Evolutionary conservation across 495 filamentous ascomycete species (phyloP).

Genomic region (Hypoxylon cercidicola): DNA sequence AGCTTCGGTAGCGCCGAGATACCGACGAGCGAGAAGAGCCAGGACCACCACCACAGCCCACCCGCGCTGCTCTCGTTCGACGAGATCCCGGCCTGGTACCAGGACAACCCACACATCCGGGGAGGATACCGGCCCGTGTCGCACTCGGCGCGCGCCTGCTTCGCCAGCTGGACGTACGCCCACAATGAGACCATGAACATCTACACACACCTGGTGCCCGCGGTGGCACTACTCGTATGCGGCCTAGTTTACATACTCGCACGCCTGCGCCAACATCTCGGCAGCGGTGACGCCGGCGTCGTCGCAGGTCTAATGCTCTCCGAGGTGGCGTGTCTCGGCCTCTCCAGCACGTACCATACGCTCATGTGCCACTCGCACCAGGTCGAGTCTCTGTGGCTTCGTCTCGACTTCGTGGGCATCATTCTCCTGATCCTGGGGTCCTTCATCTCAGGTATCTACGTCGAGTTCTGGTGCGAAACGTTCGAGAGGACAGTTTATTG

Average conservation of each 20-base stretch:
- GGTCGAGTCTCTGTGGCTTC: conserved; percentile 54
- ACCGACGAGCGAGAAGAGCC: conserved; percentile 36
- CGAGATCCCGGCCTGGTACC: conserved; percentile 74
- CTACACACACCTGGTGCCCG: conserved; percentile 75
- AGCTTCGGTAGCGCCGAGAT: conserved; percentile 12
- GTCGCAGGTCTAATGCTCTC: conserved; percentile 57
- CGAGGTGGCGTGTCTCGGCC: conserved; percentile 51
- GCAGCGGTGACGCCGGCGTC: conserved; percentile 50
- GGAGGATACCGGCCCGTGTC: conserved; percentile 77
- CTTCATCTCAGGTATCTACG: conserved; percentile 62
- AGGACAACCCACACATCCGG: conserved; percentile 80
- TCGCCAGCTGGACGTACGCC: conserved; percentile 74
- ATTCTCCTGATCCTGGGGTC: conserved; percentile 57
- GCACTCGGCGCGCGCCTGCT: conserved; percentile 69
- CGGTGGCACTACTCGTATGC: conserved; percentile 35
- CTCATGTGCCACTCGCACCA: conserved; percentile 60
- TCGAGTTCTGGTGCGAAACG: conserved; percentile 61
- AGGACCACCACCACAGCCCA: conserved; percentile 32
- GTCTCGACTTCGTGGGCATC: conserved; percentile 62
- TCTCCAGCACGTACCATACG: conserved; percentile 61
- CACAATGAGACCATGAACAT: conserved; percentile 91
- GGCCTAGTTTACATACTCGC: conserved; percentile 31
- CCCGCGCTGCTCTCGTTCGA: conserved; percentile 53
- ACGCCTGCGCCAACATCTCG: conserved; percentile 38
- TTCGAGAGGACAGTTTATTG: conserved; percentile 56